These are phyloP conservation scores for Ampelomyces quisqualis DNA, from an alignment of 2,329 filamentous ascomycete species.

Conservation along the genomic window DNA sequence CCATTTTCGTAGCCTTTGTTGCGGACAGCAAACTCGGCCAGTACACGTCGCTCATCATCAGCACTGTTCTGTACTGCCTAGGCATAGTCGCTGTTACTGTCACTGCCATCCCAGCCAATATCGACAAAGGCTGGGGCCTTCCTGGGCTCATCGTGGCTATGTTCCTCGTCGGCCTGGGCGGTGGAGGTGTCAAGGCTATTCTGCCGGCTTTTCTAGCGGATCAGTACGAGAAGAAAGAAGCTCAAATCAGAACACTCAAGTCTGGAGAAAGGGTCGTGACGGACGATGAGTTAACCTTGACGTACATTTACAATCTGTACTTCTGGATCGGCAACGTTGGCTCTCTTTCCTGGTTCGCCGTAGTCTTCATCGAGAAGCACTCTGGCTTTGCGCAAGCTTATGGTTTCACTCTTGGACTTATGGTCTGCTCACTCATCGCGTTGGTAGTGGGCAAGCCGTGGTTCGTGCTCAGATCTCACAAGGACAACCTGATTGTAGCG, in stretches of 20 bases:
- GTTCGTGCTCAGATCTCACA: slow-evolving; percentile 24
- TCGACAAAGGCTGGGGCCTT: slow-evolving; percentile 27
- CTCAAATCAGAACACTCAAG: slow-evolving; percentile 23
- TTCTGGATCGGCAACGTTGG: slow-evolving; percentile 61
- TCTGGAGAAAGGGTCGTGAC: slow-evolving; percentile 40
- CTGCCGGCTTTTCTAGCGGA: slow-evolving; percentile 43
- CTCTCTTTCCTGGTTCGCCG: slow-evolving; percentile 63
- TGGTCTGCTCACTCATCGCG: slow-evolving; percentile 61
- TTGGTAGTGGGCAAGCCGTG: slow-evolving; percentile 43
- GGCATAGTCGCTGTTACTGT: slow-evolving; percentile 26
- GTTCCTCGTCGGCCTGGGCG: slow-evolving; percentile 44
- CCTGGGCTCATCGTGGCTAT: slow-evolving; percentile 33
- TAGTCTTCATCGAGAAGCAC: slow-evolving; percentile 66
- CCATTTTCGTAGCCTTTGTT: slow-evolving; percentile 40
- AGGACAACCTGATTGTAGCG: slow-evolving; percentile 24
- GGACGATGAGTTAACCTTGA: slow-evolving; percentile 37
- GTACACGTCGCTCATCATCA: slow-evolving; percentile 40
- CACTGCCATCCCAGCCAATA: slow-evolving; percentile 19
- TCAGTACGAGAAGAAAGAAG: slow-evolving; percentile 32
- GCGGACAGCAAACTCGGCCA: slow-evolving; percentile 46
- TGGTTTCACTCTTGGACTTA: slow-evolving; percentile 62
- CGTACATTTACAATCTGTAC: slow-evolving; percentile 45
- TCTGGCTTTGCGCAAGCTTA: slow-evolving; percentile 68
- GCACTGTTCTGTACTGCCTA: slow-evolving; percentile 30
- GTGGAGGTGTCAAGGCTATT: slow-evolving; percentile 42